Evolutionary conservation across 2,329 filamentous ascomycete genomes (phyloP).

Genomic region (Ascocoryne sarcoides): DNA sequence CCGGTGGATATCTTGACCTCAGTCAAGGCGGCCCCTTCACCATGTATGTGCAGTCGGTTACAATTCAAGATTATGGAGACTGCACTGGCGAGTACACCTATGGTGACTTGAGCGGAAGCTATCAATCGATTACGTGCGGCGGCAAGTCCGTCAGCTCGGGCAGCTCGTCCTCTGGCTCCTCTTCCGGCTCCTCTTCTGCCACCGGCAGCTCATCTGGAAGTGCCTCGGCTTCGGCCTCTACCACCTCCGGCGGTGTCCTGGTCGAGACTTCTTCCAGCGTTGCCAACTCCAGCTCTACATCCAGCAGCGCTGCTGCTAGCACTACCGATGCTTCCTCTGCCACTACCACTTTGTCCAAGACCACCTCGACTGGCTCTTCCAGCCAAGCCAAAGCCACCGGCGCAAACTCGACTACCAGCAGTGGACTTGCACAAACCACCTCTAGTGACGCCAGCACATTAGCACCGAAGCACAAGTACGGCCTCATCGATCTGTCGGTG

Average conservation of each 20-base stretch:
- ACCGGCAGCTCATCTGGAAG: conserved; percentile 1
- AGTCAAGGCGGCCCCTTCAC: conserved; percentile 37
- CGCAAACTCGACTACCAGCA: conserved; percentile 3
- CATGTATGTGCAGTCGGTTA: conserved; percentile 42
- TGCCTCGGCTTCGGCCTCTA: conserved; percentile 7
- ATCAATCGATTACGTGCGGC: conserved; percentile 36
- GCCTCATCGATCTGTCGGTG: conserved; percentile 21
- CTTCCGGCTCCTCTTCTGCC: background rate
- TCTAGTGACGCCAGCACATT: conserved; percentile 7
- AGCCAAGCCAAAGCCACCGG: conserved; percentile 27
- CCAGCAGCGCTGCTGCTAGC: conserved; percentile 4
- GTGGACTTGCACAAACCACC: conserved; percentile 19
- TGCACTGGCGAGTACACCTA: conserved; percentile 42
- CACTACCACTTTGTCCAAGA: conserved; percentile 6
- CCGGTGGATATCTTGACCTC: conserved; percentile 46
- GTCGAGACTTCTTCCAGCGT: conserved; percentile 6
- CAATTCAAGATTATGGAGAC: conserved; percentile 41
- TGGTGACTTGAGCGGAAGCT: conserved; percentile 38
- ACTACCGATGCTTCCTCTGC: conserved; percentile 9
- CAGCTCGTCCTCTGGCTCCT: conserved; percentile 2
- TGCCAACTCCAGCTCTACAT: conserved; percentile 6
- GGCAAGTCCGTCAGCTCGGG: conserved; percentile 5
- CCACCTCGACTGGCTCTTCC: background rate
- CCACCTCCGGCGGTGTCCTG: conserved; percentile 1
- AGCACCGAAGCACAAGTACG: conserved; percentile 22